Evolutionary conservation across 192 early-diverging fungal genomes (phyloP).

Genomic region (Coemansia sp.): DNA sequence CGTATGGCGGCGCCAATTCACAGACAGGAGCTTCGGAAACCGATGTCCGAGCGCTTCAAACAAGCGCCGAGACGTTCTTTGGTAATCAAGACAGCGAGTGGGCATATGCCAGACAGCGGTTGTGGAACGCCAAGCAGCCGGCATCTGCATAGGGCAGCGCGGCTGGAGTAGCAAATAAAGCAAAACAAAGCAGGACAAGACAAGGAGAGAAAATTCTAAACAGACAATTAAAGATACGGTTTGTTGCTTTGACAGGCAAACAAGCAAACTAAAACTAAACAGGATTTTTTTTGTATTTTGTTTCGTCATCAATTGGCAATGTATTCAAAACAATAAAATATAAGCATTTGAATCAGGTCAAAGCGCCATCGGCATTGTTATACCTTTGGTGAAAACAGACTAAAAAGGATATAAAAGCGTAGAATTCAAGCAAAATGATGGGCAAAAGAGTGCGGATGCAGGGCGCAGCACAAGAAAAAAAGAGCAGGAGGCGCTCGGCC

Average conservation of each 20-base stretch:
- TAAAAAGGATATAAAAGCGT: too few relatives aligned
- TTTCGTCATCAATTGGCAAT: background rate
- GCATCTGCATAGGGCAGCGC: background rate
- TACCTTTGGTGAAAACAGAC: too few relatives aligned
- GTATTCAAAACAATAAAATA: background rate
- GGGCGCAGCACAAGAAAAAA: background rate
- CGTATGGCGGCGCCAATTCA: background rate
- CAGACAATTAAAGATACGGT: background rate
- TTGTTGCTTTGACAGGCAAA: background rate
- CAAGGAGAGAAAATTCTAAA: background rate
- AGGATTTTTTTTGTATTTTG: background rate
- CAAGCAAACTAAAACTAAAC: background rate
- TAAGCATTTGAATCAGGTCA: background rate
- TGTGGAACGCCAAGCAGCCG: conserved; percentile 20
- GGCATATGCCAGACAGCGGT: conserved; percentile 12
- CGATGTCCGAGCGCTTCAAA: background rate
- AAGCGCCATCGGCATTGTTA: background rate
- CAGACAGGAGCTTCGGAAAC: background rate
- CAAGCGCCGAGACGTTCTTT: background rate
- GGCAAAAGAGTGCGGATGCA: background rate
- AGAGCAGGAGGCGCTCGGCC: background rate
- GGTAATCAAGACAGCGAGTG: background rate
- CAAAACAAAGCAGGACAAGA: background rate
- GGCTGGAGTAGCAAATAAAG: too few relatives aligned
- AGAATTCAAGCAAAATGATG: too few relatives aligned